phyloP scores from a whole-genome alignment of 225 moss, liverwort and hornwort genomes.

The Polytrichum formosum region DNA sequence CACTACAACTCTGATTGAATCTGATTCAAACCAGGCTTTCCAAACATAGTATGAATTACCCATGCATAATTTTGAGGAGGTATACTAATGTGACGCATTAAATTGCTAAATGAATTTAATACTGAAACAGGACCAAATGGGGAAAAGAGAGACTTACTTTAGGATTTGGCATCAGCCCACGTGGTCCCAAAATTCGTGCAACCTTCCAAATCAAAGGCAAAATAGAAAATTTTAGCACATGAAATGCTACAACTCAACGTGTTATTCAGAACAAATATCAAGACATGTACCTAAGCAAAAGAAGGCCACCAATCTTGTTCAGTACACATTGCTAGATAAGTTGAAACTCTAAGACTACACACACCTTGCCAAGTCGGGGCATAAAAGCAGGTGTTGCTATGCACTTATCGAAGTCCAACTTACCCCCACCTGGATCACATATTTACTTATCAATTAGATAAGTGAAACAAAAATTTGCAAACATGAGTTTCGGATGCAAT shows the following conservation, averaged over 20 bases:
- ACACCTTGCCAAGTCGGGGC: slow-evolving; percentile 93
- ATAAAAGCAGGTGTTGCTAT: slow-evolving; percentile 95
- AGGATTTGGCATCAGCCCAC: slow-evolving; percentile 99
- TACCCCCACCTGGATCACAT: slow-evolving; percentile 74
- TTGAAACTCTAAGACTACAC: background rate
- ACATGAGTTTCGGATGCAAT: too few relatives aligned
- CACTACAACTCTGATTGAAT: too few relatives aligned
- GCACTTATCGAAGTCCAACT: slow-evolving; percentile 95
- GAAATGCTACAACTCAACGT: background rate
- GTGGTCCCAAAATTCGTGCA: slow-evolving; percentile 94
- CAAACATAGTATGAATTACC: too few relatives aligned
- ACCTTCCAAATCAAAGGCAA: slow-evolving; percentile 43
- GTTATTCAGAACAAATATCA: background rate
- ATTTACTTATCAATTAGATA: background rate
- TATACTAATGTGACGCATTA: too few relatives aligned
- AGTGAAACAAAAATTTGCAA: too few relatives aligned
- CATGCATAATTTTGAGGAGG: too few relatives aligned
- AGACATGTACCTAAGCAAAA: background rate
- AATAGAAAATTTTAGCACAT: background rate
- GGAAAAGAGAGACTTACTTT: slow-evolving; percentile 50
- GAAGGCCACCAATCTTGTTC: background rate
- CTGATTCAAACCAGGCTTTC: too few relatives aligned
- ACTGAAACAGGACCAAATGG: too few relatives aligned
- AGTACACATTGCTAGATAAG: background rate
- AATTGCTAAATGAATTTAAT: too few relatives aligned